Evolutionary conservation across 257 asterid species (phyloP).

Genomic region (Nicotiana attenuata): DNA sequence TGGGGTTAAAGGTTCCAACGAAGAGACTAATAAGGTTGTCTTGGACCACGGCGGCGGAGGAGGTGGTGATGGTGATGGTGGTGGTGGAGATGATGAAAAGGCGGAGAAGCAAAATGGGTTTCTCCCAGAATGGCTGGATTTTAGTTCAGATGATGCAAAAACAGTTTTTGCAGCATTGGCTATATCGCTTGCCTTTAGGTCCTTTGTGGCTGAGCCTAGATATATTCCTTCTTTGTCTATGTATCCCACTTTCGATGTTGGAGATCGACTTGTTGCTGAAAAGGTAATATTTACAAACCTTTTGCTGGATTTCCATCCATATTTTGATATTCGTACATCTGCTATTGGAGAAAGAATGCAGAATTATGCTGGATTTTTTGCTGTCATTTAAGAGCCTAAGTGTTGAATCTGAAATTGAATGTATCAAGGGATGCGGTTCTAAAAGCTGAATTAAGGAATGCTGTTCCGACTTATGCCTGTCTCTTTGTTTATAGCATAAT

Average conservation of each 20-base stretch:
- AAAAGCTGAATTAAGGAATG: too few species aligned
- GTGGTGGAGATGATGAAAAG: constrained; percentile 48
- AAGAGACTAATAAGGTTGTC: constrained; percentile 38
- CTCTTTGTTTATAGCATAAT: too few species aligned
- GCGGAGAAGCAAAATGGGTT: constrained; percentile 43
- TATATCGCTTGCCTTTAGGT: constrained; percentile 72
- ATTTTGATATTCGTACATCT: neutral
- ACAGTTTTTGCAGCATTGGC: constrained; percentile 77
- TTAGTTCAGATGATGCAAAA: constrained; percentile 69
- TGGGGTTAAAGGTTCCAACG: constrained; percentile 33
- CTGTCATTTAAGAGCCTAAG: too few species aligned
- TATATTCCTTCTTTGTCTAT: constrained; percentile 88
- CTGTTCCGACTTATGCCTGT: too few species aligned
- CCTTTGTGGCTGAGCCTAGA: constrained; percentile 95
- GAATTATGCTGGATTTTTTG: too few species aligned
- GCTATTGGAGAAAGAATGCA: too few species aligned
- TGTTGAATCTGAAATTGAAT: too few species aligned
- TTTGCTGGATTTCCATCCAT: neutral
- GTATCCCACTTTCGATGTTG: constrained; percentile 95
- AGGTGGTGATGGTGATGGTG: constrained; percentile 32
- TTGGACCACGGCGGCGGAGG: constrained; percentile 32
- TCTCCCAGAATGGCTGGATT: constrained; percentile 80
- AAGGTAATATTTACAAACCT: constrained; percentile 37
- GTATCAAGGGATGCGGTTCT: too few species aligned
- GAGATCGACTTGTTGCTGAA: constrained; percentile 90